These are phyloP conservation scores for Tephrocybe sp. DNA, from an alignment of 768 basidiomycete species.

Conservation along the genomic window DNA sequence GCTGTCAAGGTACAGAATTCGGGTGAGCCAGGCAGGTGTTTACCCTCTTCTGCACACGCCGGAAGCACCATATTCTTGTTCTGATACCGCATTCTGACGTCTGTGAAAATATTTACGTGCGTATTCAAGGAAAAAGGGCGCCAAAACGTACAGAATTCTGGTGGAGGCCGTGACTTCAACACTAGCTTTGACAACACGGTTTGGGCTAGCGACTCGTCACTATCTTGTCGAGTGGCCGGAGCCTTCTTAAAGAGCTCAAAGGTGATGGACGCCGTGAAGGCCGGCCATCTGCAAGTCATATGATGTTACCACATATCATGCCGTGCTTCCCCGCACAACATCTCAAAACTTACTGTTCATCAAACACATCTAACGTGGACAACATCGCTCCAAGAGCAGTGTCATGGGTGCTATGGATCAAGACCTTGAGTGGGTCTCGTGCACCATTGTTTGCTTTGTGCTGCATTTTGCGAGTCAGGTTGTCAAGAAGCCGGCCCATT, in stretches of 20 bases:
- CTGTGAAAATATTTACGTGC: conserved; percentile 27
- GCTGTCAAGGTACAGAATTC: conserved; percentile 73
- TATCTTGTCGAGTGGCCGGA: background rate
- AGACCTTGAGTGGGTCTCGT: conserved; percentile 56
- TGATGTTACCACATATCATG: background rate
- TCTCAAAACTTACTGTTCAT: conserved; percentile 51
- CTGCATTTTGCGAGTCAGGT: conserved; percentile 64
- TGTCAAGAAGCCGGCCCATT: conserved; percentile 73
- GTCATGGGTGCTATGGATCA: conserved; percentile 74
- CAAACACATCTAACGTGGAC: conserved; percentile 69
- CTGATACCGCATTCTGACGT: conserved; percentile 77
- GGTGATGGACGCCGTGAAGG: conserved; percentile 71
- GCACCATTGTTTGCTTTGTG: conserved; percentile 46
- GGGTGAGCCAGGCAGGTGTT: conserved; percentile 68
- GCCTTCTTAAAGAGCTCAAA: conserved; percentile 68
- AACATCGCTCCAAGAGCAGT: conserved; percentile 66
- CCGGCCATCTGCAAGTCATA: conserved; percentile 56
- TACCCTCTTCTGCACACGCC: conserved; percentile 60
- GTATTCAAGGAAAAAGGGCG: background rate
- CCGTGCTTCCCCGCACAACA: background rate
- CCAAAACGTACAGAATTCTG: conserved; percentile 45
- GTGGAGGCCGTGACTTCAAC: conserved; percentile 26
- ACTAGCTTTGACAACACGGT: conserved; percentile 40
- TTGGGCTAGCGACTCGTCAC: conserved; percentile 31
- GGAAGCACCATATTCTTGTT: conserved; percentile 65